phyloP scores from a whole-genome alignment of 2,329 filamentous ascomycete species.

The Atkinsonella hypoxylon region DNA sequence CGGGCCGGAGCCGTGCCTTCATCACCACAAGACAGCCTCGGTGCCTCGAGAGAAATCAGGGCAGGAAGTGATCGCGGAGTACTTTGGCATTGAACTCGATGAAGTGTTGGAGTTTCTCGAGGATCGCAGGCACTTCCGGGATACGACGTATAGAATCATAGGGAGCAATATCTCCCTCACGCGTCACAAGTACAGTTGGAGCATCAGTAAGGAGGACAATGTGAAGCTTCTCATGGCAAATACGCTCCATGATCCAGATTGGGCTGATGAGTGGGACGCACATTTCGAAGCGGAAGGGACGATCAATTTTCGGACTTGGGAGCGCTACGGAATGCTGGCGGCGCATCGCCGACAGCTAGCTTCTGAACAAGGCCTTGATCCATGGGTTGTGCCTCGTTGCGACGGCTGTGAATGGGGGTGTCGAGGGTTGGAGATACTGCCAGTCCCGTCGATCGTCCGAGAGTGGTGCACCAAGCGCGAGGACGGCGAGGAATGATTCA shows the following conservation, averaged over 20 bases:
- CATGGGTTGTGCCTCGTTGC: constrained; percentile 5
- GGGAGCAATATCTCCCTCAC: constrained; percentile 10
- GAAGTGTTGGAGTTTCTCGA: constrained; percentile 7
- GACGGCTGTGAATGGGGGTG: constrained; percentile 10
- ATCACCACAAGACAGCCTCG: background rate
- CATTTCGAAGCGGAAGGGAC: constrained; percentile 10
- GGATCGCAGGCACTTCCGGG: constrained; percentile 1
- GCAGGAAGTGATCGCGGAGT: constrained; percentile 4
- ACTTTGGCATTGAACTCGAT: constrained; percentile 5
- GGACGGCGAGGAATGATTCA: background rate
- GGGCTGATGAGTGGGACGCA: constrained; percentile 13
- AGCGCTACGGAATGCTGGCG: constrained; percentile 14
- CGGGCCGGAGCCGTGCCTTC: background rate
- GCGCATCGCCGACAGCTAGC: constrained; percentile 11
- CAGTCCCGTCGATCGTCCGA: constrained; percentile 1
- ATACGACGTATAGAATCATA: constrained; percentile 8
- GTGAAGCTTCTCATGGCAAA: constrained; percentile 12
- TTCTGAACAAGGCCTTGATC: constrained; percentile 2
- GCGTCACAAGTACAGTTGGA: constrained; percentile 10
- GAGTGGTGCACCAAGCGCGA: constrained; percentile 1
- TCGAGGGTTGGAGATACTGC: background rate
- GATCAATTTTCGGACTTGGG: constrained; percentile 14
- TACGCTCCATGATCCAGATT: constrained; percentile 11
- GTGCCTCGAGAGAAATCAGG: background rate
- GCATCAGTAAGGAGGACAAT: constrained; percentile 7